phyloP scores from a whole-genome alignment of 179 eudicot genomes.

The Spergularia azorica region DNA sequence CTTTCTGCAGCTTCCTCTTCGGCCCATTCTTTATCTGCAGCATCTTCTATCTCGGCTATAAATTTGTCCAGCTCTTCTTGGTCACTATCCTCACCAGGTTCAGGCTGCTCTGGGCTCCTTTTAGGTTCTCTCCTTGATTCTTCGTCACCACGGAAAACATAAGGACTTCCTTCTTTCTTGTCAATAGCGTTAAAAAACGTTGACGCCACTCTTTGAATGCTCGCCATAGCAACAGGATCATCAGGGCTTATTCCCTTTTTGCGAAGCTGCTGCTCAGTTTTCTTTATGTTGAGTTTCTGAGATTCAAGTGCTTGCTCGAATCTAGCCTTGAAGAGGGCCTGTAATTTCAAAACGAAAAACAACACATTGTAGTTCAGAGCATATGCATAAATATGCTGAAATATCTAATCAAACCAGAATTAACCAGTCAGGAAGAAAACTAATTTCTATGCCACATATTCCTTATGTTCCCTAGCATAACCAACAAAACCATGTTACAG shows the following conservation, averaged over 20 bases:
- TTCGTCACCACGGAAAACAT: constrained; percentile 66
- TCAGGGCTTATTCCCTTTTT: constrained; percentile 89
- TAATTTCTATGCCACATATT: neutral
- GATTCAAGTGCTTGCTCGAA: constrained; percentile 99
- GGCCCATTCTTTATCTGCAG: constrained; percentile 90
- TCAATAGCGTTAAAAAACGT: constrained; percentile 94
- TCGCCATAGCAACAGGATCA: constrained; percentile 94
- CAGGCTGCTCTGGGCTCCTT: constrained; percentile 30
- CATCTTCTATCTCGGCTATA: constrained; percentile 94
- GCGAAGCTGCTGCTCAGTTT: constrained; percentile 83
- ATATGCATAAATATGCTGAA: neutral
- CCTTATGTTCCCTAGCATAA: neutral
- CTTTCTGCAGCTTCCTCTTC: constrained; percentile 84
- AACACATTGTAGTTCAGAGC: neutral
- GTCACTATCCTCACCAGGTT: constrained; percentile 71
- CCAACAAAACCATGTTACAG: neutral
- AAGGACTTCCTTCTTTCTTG: constrained; percentile 86
- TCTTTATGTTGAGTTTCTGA: constrained; percentile 93
- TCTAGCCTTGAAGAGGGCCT: constrained; percentile 99
- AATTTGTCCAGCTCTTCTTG: constrained; percentile 96
- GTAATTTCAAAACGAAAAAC: constrained; percentile 29
- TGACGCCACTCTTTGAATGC: constrained; percentile 93
- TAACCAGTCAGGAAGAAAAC: too few relatives aligned
- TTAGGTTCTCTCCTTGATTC: constrained; percentile 26
- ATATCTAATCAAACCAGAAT: too few relatives aligned